Conservation (phyloP, 2,329 filamentous ascomycete species). For the Elsinoe batatas region DNA sequence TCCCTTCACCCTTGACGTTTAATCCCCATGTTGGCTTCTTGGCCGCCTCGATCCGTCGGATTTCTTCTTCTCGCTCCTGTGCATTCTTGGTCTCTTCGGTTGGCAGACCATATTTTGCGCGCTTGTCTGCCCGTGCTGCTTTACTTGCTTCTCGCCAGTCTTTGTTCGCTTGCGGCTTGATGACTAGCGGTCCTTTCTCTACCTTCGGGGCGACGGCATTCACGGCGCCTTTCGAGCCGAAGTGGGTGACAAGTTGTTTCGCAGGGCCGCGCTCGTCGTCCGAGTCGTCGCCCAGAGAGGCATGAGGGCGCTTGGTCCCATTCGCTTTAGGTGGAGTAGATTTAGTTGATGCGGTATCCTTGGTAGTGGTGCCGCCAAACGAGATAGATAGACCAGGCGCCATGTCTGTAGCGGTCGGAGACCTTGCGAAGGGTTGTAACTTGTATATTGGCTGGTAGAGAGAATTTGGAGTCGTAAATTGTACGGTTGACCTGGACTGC, state of each 20-base stretch:
- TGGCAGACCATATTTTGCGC: constrained; percentile 50
- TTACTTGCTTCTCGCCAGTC: constrained; percentile 50
- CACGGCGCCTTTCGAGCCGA: constrained; percentile 45
- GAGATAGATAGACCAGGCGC: background rate
- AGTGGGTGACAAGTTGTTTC: constrained; percentile 43
- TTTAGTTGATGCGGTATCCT: background rate
- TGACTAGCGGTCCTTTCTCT: constrained; percentile 43
- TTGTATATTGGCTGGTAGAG: background rate
- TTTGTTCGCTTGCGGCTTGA: constrained; percentile 48
- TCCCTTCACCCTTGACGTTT: constrained; percentile 34
- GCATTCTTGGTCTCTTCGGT: constrained; percentile 37
- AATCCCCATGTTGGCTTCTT: constrained; percentile 44
- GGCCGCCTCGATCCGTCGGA: constrained; percentile 23
- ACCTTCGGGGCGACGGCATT: constrained; percentile 28
- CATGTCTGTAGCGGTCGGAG: background rate
- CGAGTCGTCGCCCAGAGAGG: constrained; percentile 28
- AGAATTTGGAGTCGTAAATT: background rate
- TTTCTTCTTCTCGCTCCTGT: constrained; percentile 19
- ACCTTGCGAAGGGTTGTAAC: background rate
- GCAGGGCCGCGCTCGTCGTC: constrained; percentile 52
- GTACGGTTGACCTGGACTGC: background rate
- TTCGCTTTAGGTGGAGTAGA: constrained; percentile 16
- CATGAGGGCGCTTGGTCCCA: constrained; percentile 34
- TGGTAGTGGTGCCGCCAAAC: background rate
- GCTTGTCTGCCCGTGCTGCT: constrained; percentile 31